phyloP scores from a whole-genome alignment of 2,329 filamentous ascomycete species.

The Colletotrichum sp. region DNA sequence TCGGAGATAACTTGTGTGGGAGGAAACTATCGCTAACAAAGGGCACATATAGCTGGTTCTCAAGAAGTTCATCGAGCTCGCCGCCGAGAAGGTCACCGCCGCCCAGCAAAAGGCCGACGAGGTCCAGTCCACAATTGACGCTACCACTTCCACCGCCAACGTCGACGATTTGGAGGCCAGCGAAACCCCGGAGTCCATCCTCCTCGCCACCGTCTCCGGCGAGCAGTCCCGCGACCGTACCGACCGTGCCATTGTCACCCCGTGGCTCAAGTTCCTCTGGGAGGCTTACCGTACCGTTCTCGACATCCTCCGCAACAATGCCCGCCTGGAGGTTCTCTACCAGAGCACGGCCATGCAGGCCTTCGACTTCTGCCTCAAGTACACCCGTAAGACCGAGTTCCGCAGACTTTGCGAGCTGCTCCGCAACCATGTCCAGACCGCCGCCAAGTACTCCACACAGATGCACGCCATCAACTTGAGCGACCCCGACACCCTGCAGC shows the following conservation, averaged over 20 bases:
- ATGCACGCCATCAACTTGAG: constrained; percentile 99
- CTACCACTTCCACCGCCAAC: constrained; percentile 71
- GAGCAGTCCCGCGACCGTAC: constrained; percentile 98
- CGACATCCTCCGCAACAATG: constrained; percentile 99
- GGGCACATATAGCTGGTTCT: constrained; percentile 71
- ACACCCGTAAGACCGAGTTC: constrained; percentile 99
- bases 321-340: constrained; percentile 95
- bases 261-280: constrained; percentile 99
- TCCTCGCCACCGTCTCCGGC: constrained; percentile 95
- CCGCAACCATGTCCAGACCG: constrained; percentile 98
- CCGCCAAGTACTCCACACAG: constrained; percentile 97
- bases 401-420: constrained; percentile 96
- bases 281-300: constrained; percentile 98
- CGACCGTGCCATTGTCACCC: constrained; percentile 96
- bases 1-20: background rate
- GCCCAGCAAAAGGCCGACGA: constrained; percentile 96
- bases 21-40: constrained; percentile 7
- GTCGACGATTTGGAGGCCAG: constrained; percentile 95
- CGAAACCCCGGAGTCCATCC: constrained; percentile 97
- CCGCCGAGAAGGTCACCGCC: constrained; percentile 93
- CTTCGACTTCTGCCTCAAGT: constrained; percentile 98
- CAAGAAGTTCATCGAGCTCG: constrained; percentile 97
- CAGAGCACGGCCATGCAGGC: constrained; percentile 98
- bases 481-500: constrained; percentile 95
- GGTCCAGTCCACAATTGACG: constrained; percentile 86